These are phyloP conservation scores for Ceratocystis smalleyi DNA, from an alignment of 2,329 filamentous ascomycete species.

Conservation along the genomic window DNA sequence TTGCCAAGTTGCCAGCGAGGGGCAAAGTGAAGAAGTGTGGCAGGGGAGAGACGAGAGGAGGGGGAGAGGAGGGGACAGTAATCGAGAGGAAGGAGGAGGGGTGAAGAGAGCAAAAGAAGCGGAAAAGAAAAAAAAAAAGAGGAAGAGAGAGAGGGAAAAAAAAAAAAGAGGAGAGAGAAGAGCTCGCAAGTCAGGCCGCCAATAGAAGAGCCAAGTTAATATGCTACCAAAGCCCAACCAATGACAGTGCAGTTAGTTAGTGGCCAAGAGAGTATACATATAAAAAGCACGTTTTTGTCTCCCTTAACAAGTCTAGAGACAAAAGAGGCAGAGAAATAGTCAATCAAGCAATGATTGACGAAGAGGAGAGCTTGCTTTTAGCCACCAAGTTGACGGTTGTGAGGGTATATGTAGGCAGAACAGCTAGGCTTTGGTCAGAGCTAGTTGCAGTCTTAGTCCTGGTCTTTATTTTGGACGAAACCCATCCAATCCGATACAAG, in stretches of 20 bases:
- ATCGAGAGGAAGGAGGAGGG: conserved; percentile 3
- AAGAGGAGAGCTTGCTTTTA: not conserved
- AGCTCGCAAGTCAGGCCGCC: not conserved
- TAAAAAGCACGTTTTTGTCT: not conserved
- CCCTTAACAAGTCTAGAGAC: not conserved
- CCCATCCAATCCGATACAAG: not conserved
- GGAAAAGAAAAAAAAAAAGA: conserved; percentile 15
- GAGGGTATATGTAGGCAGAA: too few species aligned
- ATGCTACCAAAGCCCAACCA: not conserved
- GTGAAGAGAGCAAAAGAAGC: conserved; percentile 9
- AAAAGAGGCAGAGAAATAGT: not conserved
- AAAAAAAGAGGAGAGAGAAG: conserved; percentile 14
- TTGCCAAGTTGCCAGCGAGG: conserved; percentile 6
- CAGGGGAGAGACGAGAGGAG: conserved; percentile 7
- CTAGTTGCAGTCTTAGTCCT: not conserved
- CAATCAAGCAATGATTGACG: not conserved
- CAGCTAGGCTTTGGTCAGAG: too few species aligned
- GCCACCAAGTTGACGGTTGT: not conserved
- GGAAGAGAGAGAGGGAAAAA: not conserved
- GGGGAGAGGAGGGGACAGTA: not conserved
- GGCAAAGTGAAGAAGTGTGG: conserved; percentile 1
- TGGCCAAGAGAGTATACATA: not conserved
- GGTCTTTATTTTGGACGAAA: not conserved
- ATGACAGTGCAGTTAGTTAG: not conserved
- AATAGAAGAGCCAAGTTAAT: not conserved